Conservation (phyloP, 306 rosid genomes). For the Vigna radiata region DNA sequence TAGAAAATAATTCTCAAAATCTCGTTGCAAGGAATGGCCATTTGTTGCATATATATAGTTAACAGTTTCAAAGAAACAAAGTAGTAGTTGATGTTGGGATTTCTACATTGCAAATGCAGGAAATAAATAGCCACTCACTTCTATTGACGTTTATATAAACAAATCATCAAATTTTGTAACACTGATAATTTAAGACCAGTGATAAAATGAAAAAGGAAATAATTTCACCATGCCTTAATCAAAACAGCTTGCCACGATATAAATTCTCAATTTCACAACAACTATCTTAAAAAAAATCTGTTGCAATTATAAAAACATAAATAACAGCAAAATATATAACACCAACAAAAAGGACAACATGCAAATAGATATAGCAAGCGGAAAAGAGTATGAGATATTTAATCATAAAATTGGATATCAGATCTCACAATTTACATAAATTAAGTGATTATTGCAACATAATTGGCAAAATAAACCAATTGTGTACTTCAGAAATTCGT, state of each 20-base stretch:
- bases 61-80: conserved; percentile 19
- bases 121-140: neutral
- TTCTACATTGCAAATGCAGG: conserved; percentile 20
- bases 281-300: neutral
- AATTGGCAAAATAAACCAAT: neutral
- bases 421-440: conserved; percentile 14
- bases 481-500: neutral
- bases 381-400: neutral
- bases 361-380: neutral
- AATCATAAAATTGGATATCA: conserved; percentile 19
- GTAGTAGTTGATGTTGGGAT: conserved; percentile 1
- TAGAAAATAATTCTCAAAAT: neutral
- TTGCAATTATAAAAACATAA: no score
- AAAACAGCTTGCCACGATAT: neutral
- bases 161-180: conserved; percentile 12
- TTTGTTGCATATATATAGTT: neutral
- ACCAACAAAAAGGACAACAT: conserved; percentile 23
- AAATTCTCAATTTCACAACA: conserved; percentile 18
- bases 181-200: conserved; percentile 15
- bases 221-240: neutral
- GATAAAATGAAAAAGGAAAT: conserved; percentile 10
- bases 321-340: conserved; percentile 4
- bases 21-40: neutral
- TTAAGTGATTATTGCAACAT: neutral
- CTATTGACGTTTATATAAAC: neutral